A percentile compares a stretch with the other conserved stretches of the same genome.
Evolutionary conservation across 176 grass and related monocot species (phyloP).

Genomic region (Carex littledalei): DNA sequence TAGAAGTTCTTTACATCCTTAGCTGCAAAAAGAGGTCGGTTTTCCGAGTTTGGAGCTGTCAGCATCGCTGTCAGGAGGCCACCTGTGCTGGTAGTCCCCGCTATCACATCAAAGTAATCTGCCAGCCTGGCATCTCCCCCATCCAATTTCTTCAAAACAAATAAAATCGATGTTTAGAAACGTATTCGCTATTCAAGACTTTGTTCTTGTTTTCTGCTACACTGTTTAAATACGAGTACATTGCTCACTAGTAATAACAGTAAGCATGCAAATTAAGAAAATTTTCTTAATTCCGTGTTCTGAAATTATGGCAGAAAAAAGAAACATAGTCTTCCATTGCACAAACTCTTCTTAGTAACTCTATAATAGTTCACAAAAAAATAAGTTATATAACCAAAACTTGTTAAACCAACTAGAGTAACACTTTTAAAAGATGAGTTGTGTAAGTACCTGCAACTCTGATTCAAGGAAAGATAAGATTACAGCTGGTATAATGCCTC

Average conservation of each 20-base stretch:
- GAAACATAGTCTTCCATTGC: too few relatives aligned
- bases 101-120: constrained; percentile 76
- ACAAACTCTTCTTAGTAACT: neutral
- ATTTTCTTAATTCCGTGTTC: neutral
- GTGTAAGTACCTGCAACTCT: constrained; percentile 66
- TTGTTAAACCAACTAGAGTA: neutral
- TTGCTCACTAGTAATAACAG: neutral
- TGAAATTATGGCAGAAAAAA: neutral
- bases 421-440: neutral
- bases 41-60: constrained; percentile 34
- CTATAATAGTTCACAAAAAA: neutral
- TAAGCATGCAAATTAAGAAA: neutral
- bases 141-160: constrained; percentile 68
- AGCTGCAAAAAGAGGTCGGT: constrained; percentile 50
- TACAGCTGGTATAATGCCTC: constrained; percentile 79
- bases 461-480: constrained; percentile 71
- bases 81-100: constrained; percentile 88
- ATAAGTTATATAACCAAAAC: neutral
- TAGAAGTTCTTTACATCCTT: constrained; percentile 77
- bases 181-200: neutral
- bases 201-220: neutral
- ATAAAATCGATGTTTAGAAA: neutral
- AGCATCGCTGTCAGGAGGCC: constrained; percentile 29
- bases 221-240: neutral
- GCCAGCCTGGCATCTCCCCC: constrained; percentile 61